Base-by-base conservation (phyloP, 2,329 filamentous ascomycete genomes). In the Balansia obtecta region DNA sequence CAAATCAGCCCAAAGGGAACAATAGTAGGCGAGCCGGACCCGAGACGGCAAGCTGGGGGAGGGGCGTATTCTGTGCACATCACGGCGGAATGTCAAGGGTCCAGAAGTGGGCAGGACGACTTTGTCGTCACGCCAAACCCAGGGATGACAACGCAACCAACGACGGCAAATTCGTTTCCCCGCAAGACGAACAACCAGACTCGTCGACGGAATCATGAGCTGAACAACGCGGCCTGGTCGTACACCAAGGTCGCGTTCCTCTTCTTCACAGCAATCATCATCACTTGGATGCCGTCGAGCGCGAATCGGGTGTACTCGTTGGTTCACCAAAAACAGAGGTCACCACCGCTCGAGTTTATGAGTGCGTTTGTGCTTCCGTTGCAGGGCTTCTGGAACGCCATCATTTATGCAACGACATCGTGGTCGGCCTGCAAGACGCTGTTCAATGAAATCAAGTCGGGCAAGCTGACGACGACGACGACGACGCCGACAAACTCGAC, bases 351-450 rank as follows among this genome's bases (percentile, higher is more conserved):
- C 22, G 81, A 87, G 58, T 80, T 85, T 55, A 77, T 82, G 55
- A 83, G 84, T 20, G 81, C 85, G 0, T 75, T 88, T 40, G 86
- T 93, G 1, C 73, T 94, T 9, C 87, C 88, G 0, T 73, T 89
- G 0, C 88, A 94, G 62, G 88, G 88, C 0, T 86, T 90, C 59
- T 93, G 87, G 86, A 94, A 94, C 63, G 79, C 82, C 16, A 65
- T 86, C 52, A 88, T 94, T 56, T 94, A 93, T 65, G 67, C 80
- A 15, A 74, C 78, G 11, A 88, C 85, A 1, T 87, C 83, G 6
- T 79, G 80, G 72, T 66, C 76, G 46, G 82, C 82, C 0, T 82
- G 80, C 60, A 75, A 74, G 61, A 65, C 67, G 33, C 63, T 80
- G 30, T 66, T 63, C 22, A 27, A 27, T 6, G 22, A 27, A 27